Conservation (phyloP, 1,139 yeast species). For the Diutina siamensis region DNA sequence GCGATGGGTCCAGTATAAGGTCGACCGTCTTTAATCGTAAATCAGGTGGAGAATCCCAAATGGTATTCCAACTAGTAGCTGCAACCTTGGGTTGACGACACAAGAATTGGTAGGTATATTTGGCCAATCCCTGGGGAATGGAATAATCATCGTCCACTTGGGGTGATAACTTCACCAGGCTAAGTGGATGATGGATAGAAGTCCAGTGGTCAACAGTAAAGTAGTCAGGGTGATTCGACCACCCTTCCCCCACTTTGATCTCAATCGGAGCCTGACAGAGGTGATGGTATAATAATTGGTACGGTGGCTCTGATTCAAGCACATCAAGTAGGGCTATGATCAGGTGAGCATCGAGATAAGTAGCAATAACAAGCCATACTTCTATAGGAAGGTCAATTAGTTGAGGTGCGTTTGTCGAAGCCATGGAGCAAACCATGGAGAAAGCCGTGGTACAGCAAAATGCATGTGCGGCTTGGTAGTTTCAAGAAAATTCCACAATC, state of each 20-base stretch:
- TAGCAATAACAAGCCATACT: neutral
- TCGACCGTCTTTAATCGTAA: neutral
- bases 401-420: too few relatives aligned
- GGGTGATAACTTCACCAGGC: neutral
- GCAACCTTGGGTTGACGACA: neutral
- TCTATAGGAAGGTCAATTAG: slow-evolving; percentile 2
- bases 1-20: neutral
- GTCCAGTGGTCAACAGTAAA: neutral
- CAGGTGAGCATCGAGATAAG: neutral
- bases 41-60: neutral
- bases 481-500: too few relatives aligned
- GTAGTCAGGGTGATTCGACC: neutral
- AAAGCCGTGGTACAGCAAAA: too few relatives aligned
- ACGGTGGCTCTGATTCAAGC: neutral
- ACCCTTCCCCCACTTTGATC: neutral
- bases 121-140: neutral
- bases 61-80: neutral
- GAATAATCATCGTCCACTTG: neutral
- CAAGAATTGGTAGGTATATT: neutral
- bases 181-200: neutral
- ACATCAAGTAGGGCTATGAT: neutral
- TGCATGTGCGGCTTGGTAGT: too few relatives aligned
- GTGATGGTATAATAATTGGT: neutral
- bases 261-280: neutral
- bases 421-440: too few relatives aligned